Conservation (phyloP, 2,329 filamentous ascomycete species). For the Pseudopyrenochaeta lycopersici region DNA sequence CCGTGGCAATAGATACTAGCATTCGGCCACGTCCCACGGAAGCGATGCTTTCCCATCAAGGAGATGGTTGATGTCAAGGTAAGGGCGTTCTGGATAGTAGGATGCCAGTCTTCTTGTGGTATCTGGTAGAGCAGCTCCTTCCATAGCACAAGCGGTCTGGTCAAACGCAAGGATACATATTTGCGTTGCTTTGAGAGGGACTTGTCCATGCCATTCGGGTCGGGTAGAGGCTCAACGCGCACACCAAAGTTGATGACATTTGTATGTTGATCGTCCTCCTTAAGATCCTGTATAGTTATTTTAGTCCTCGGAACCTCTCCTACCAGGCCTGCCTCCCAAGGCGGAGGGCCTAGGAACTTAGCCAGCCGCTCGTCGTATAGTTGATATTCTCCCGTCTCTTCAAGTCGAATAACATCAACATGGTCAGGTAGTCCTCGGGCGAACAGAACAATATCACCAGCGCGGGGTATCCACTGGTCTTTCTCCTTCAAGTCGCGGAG, state of each 20-base stretch:
- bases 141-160: conserved; percentile 65
- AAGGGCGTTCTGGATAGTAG: conserved; percentile 64
- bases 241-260: conserved; percentile 63
- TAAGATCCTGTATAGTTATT: conserved; percentile 57
- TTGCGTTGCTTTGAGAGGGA: conserved; percentile 62
- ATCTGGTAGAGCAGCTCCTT: conserved; percentile 57
- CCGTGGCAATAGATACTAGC: conserved; percentile 63
- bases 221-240: conserved; percentile 65
- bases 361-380: conserved; percentile 29
- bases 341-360: conserved; percentile 50
- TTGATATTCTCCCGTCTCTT: conserved; percentile 25
- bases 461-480: conserved; percentile 62
- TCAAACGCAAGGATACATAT: conserved; percentile 63
- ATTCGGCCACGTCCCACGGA: conserved; percentile 64
- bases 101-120: conserved; percentile 56
- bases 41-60: conserved; percentile 61
- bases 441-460: conserved; percentile 67
- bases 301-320: conserved; percentile 59
- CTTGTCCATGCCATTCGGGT: conserved; percentile 62
- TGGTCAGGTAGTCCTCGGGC: conserved; percentile 43
- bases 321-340: conserved; percentile 67
- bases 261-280: conserved; percentile 49
- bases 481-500: conserved; percentile 55
- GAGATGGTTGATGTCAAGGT: conserved; percentile 63
- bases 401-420: conserved; percentile 42